phyloP scores from a whole-genome alignment of 2,329 filamentous ascomycete species.

The Curvularia spicifera region DNA sequence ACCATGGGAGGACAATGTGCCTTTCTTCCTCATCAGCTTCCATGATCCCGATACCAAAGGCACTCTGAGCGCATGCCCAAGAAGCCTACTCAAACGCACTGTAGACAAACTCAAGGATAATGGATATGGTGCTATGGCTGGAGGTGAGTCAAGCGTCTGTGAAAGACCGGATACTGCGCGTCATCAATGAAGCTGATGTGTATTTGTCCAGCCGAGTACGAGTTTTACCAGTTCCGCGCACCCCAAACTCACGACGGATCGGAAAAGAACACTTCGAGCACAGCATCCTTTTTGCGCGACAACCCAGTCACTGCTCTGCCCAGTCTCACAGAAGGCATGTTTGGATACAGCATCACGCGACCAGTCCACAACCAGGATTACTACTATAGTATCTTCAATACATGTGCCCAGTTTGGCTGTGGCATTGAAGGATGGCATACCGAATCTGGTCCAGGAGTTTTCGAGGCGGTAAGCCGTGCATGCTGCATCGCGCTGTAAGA shows the following conservation, averaged over 20 bases:
- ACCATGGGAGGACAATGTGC: conserved; percentile 87
- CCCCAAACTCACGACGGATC: conserved; percentile 60
- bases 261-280: conserved; percentile 69
- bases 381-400: conserved; percentile 86
- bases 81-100: conserved; percentile 73
- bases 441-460: conserved; percentile 91
- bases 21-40: conserved; percentile 86
- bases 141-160: conserved; percentile 65
- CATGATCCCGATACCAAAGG: conserved; percentile 76
- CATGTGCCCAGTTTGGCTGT: conserved; percentile 77
- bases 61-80: conserved; percentile 78
- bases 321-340: conserved; percentile 89
- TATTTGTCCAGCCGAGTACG: conserved; percentile 75
- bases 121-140: conserved; percentile 86
- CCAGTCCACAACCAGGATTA: conserved; percentile 91
- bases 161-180: conserved; percentile 23
- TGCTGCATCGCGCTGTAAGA: neutral
- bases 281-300: conserved; percentile 74
- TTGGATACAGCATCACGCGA: conserved; percentile 87
- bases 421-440: conserved; percentile 95
- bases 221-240: conserved; percentile 88
- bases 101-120: conserved; percentile 70
- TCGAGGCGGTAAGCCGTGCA: conserved; percentile 72
- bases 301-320: conserved; percentile 78
- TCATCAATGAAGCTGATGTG: conserved; percentile 29